Evolutionary conservation across 108 stramenopile genomes (phyloP), one percentile per base, ranked within the genome.

Genomic region (Chaetoceros muelleri): DNA sequence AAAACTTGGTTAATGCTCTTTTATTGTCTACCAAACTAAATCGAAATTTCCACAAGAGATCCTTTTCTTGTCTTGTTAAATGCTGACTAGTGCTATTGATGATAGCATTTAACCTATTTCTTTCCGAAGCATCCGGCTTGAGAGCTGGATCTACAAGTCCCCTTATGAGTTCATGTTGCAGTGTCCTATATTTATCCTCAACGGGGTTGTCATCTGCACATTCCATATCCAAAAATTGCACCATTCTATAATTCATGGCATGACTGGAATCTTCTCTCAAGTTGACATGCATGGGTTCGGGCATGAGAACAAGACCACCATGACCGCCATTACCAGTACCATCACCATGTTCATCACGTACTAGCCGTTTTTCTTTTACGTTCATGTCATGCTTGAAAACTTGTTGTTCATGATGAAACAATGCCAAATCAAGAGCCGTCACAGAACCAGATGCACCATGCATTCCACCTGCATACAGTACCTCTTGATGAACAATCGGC

Each of bases 141-240:
- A 97, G 69, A n/a, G 85, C 84, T 2, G 87, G 84, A 74, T 99
- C 98, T 16, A 97, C 92, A 21, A 90, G 44, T 24, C 94, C 96
- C 17, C 98, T 81, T n/a, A 95, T 68, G 28, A 82, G 53, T 64
- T 95, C 94, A 60, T 93, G 94, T 24, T 86, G 90, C 16, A 97
- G 67, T 30, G 92, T 87, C 19, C 96, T 73, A 67, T 97, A 96
- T 69, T 96, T 96, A 46, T 97, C 95, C 70, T 99, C 96, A 45
- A 87, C 80, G 1, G 84, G 82, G 44, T 82, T 89, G 58, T 83
- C 84, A 54, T 76, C 62, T 30, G 80, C 81, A 47, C 80, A 67
- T 64, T 87, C 85, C 53, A 78, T 69, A 53, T 87, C 85, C 25
- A 86, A 58, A 62, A 82, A 82, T 47, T 76, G 78, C 1, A 84